Percentiles rank a stretch among this genome's conserved stretches.
phyloP scores from a whole-genome alignment of 768 basidiomycete species.

The Trametes gibbosa region DNA sequence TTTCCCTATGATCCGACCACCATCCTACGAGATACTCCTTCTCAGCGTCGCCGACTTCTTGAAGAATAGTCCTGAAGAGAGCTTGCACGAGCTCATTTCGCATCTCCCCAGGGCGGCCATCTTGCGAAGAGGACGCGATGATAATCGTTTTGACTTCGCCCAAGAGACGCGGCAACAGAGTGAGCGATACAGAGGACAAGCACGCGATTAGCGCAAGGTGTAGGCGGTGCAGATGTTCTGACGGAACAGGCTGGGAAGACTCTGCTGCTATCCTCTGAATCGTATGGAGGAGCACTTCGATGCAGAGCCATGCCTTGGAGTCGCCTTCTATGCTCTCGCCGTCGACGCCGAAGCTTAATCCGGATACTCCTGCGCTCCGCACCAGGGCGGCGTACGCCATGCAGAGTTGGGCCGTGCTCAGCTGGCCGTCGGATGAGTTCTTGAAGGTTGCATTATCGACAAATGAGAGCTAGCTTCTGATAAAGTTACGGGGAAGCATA shows the following conservation, averaged over 20 bases:
- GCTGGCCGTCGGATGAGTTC: conserved; percentile 61
- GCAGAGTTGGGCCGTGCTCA: conserved; percentile 64
- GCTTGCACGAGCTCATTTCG: conserved; percentile 51
- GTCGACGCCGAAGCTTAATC: conserved; percentile 18
- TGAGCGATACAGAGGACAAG: conserved; percentile 58
- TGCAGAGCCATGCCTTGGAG: conserved; percentile 67
- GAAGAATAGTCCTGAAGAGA: conserved; percentile 61
- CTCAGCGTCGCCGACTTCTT: conserved; percentile 64
- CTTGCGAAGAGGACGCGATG: not conserved
- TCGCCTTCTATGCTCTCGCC: conserved; percentile 20
- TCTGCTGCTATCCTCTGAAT: conserved; percentile 31
- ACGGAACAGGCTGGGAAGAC: conserved; percentile 6
- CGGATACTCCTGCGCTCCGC: conserved; percentile 50
- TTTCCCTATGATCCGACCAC: conserved; percentile 56
- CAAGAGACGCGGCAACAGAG: conserved; percentile 54
- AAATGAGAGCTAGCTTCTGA: no score
- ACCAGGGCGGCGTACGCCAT: conserved; percentile 76
- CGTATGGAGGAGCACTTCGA: conserved; percentile 51
- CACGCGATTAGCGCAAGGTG: conserved; percentile 63
- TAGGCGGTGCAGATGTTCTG: conserved; percentile 48
- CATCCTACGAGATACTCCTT: conserved; percentile 66
- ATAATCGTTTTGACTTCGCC: conserved; percentile 37
- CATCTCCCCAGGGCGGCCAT: not conserved
- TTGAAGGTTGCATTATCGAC: conserved; percentile 23
- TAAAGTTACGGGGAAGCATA: no score